Evolutionary conservation across 495 filamentous ascomycete genomes (phyloP).

Genomic region (Penicillium bialowiezense): DNA sequence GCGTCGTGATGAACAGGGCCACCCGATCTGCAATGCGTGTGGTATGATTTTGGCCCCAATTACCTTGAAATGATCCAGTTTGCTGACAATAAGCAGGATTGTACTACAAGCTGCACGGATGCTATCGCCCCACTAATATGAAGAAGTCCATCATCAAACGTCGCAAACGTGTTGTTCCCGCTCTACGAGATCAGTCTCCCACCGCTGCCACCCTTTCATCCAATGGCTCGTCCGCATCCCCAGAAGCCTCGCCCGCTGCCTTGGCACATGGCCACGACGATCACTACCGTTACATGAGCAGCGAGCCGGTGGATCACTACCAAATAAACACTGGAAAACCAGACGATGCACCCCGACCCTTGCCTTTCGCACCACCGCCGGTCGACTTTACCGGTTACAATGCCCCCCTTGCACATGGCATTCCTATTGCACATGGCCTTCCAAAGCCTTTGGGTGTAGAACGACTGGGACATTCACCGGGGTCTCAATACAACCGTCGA

Average conservation of each 20-base stretch:
- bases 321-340: conserved; percentile 18
- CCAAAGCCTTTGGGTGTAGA: conserved; percentile 44
- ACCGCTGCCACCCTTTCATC: conserved; percentile 44
- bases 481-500: conserved; percentile 36
- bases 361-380: conserved; percentile 43
- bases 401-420: conserved; percentile 27
- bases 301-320: conserved; percentile 36
- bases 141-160: conserved; percentile 97
- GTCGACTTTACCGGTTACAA: conserved; percentile 52
- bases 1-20: conserved; percentile 90
- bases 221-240: conserved; percentile 42
- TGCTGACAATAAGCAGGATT: conserved; percentile 58
- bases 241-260: conserved; percentile 42
- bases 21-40: conserved; percentile 98
- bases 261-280: conserved; percentile 59
- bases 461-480: conserved; percentile 29
- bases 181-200: conserved; percentile 55
- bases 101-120: conserved; percentile 96
- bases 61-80: conserved; percentile 1
- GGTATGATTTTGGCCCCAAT: conserved; percentile 57
- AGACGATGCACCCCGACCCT: conserved; percentile 28
- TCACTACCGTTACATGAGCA: conserved; percentile 47
- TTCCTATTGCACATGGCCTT: conserved; percentile 28
- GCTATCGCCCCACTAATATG: conserved; percentile 91
- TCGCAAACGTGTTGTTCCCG: conserved; percentile 91